These are phyloP conservation scores for Coemansia sp. DNA, from an alignment of 192 early-diverging fungal genomes.

Conservation along the genomic window DNA sequence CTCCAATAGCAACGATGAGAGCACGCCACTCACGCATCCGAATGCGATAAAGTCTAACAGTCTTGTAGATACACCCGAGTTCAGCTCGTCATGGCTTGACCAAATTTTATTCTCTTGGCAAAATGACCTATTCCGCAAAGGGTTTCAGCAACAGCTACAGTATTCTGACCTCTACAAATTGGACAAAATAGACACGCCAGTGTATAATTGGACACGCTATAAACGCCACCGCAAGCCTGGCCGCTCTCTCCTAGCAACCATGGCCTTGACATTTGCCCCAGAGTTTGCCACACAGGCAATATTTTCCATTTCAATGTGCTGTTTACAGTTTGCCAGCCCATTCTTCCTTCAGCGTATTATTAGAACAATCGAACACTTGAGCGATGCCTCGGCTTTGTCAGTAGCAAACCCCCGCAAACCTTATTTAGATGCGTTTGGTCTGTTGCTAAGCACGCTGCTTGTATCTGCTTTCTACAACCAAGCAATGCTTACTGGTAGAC, in stretches of 20 bases:
- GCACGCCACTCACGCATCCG: constrained; percentile 28
- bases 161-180: constrained; percentile 62
- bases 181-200: constrained; percentile 53
- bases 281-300: constrained; percentile 50
- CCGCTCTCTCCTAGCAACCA: constrained; percentile 30
- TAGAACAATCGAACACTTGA: constrained; percentile 49
- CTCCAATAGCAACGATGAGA: not conserved
- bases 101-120: constrained; percentile 58
- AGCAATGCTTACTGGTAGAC: constrained; percentile 64
- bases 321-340: constrained; percentile 53
- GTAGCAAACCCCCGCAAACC: constrained; percentile 19
- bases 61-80: constrained; percentile 40
- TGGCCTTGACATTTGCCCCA: constrained; percentile 41
- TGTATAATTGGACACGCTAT: constrained; percentile 34
- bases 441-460: constrained; percentile 55
- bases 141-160: constrained; percentile 55
- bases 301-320: constrained; percentile 24
- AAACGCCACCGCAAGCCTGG: constrained; percentile 19
- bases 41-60: constrained; percentile 1
- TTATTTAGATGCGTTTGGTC: constrained; percentile 62
- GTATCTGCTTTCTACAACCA: constrained; percentile 52
- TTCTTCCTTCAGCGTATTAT: constrained; percentile 63
- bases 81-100: constrained; percentile 26
- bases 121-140: constrained; percentile 62
- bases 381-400: constrained; percentile 1